Conservation (phyloP, 2,329 filamentous ascomycete genomes). For the Hysterium pulicare region DNA sequence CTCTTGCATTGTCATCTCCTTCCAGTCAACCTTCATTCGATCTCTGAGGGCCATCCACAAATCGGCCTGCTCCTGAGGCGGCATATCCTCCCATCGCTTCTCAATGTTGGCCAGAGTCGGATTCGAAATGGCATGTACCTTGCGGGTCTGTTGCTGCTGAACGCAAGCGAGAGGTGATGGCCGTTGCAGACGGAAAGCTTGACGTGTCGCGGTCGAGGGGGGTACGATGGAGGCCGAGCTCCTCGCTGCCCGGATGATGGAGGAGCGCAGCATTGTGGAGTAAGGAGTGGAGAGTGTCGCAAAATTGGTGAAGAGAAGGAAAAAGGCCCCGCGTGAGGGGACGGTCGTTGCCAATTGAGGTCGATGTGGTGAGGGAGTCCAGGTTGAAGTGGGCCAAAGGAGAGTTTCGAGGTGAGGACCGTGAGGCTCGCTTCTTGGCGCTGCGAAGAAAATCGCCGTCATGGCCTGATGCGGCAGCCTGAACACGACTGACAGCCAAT, state of each 20-base stretch:
- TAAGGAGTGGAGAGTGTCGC: constrained; percentile 37
- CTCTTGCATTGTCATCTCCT: constrained; percentile 90
- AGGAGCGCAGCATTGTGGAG: constrained; percentile 39
- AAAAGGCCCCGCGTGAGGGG: constrained; percentile 33
- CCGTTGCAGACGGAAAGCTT: constrained; percentile 25
- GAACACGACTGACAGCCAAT: too few species aligned
- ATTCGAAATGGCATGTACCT: constrained; percentile 93
- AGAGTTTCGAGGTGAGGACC: not conserved
- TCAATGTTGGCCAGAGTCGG: constrained; percentile 97
- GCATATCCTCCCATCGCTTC: constrained; percentile 98
- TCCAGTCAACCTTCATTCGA: constrained; percentile 98
- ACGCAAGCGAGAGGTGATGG: constrained; percentile 36
- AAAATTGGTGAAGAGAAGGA: constrained; percentile 29
- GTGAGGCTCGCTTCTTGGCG: too few species aligned
- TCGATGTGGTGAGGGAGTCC: not conserved
- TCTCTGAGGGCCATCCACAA: constrained; percentile 98
- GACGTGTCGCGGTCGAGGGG: constrained; percentile 33
- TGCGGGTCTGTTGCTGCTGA: constrained; percentile 52
- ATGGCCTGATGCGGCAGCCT: too few species aligned
- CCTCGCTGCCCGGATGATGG: constrained; percentile 36
- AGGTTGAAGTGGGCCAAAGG: constrained; percentile 1
- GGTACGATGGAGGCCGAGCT: constrained; percentile 35
- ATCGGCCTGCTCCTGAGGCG: constrained; percentile 97
- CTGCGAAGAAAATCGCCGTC: too few species aligned
- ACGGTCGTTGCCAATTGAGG: constrained; percentile 34